Evolutionary conservation across 202 grass and related monocot species (phyloP).

Genomic region (Carex arenaria): DNA sequence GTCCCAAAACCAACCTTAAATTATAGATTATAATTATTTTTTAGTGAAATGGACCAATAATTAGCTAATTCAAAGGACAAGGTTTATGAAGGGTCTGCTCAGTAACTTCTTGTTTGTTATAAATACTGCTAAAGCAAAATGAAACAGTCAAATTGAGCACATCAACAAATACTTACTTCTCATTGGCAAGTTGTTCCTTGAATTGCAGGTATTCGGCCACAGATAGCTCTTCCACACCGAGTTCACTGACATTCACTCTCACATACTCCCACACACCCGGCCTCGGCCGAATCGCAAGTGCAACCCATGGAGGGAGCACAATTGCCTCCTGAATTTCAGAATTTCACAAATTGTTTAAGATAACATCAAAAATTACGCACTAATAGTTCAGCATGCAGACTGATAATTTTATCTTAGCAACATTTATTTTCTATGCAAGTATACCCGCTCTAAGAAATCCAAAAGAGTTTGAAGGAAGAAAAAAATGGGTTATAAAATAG

Average conservation of each 20-base stretch:
- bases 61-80: not conserved
- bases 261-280: constrained; percentile 98
- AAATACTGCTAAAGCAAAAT: constrained; percentile 10
- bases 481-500: not conserved
- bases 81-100: not conserved
- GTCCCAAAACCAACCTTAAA: not conserved
- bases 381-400: not conserved
- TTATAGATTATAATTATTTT: not conserved
- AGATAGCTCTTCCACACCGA: constrained; percentile 75
- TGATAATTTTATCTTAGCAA: not conserved
- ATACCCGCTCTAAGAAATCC: not conserved
- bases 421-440: not conserved
- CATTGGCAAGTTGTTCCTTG: constrained; percentile 92
- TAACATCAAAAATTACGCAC: not conserved
- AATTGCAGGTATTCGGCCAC: constrained; percentile 97
- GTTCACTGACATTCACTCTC: constrained; percentile 87
- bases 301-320: constrained; percentile 82
- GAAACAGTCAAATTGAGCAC: not conserved
- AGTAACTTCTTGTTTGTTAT: not conserved
- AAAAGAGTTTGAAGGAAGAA: not conserved
- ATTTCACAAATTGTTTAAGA: not conserved
- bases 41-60: not conserved
- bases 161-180: constrained; percentile 41
- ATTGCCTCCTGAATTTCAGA: constrained; percentile 68
- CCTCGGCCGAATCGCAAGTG: constrained; percentile 87